Percentiles rank a stretch among this genome's conserved stretches.
Evolutionary conservation across 2,329 filamentous ascomycete genomes (phyloP).

Genomic region (Trichoderma cornu-damae): DNA sequence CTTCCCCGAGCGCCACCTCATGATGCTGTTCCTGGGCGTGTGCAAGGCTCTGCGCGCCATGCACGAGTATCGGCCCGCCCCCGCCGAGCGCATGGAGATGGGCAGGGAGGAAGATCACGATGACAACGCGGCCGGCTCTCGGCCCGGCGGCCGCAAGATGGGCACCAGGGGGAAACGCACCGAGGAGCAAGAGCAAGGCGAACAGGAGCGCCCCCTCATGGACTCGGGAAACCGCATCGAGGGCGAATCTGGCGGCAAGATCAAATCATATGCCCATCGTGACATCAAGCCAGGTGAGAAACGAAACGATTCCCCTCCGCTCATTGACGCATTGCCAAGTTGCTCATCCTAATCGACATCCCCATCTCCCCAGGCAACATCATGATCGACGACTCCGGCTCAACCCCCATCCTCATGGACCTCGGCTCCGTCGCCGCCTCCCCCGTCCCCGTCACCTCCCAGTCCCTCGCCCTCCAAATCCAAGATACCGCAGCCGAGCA

Average conservation of each 20-base stretch:
- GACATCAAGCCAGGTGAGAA: constrained; percentile 90
- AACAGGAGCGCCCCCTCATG: constrained; percentile 80
- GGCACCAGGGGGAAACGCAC: constrained; percentile 39
- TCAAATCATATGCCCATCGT: constrained; percentile 82
- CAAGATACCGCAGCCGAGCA: constrained; percentile 95
- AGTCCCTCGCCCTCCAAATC: constrained; percentile 82
- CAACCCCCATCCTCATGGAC: constrained; percentile 92
- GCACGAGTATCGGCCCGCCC: constrained; percentile 68
- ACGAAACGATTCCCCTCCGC: neutral
- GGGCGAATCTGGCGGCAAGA: constrained; percentile 58
- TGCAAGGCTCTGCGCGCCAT: constrained; percentile 83
- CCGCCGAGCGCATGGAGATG: constrained; percentile 50
- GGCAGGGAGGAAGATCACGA: constrained; percentile 39
- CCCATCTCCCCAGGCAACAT: constrained; percentile 68
- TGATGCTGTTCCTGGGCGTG: constrained; percentile 87
- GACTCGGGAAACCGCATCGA: constrained; percentile 56
- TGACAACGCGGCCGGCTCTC: constrained; percentile 30
- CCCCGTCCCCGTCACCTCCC: constrained; percentile 82
- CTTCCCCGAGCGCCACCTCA: constrained; percentile 82
- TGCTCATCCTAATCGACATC: neutral
- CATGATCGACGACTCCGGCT: constrained; percentile 92
- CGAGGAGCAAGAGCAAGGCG: constrained; percentile 64
- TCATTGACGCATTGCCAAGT: neutral
- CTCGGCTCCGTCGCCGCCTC: constrained; percentile 85
- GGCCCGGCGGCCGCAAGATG: constrained; percentile 22